Evolutionary conservation across 2,329 filamentous ascomycete species (phyloP), one percentile per base, ranked within the genome.

Genomic region (Neonectria sp.): DNA sequence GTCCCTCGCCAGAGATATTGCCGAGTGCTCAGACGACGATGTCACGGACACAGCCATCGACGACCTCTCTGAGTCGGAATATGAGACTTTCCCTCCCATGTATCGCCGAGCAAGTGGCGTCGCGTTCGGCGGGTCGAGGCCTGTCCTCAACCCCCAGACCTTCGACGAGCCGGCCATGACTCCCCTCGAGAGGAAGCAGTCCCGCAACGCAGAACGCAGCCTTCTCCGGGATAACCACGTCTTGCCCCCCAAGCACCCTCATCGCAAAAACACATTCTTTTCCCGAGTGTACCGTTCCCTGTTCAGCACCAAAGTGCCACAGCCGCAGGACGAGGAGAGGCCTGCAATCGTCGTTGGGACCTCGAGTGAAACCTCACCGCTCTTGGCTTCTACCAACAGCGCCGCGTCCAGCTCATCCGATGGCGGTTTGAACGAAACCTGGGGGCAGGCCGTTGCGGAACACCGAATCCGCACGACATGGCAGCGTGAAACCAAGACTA

Each of bases 401-500:
- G 12, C 74, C 77, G 60, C 81, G 81, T 62, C 63, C 3, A 83
- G 84, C 12, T 82, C 84, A 25, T 82, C 82, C 45, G 84, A 84
- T 63, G 84, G 86, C 5, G 88, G 90, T 52, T 84, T 95, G 57
- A 89, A 92, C 72, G 87, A 90, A 74, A 92, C 93, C 77, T 97
- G 94, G 94, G 92, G 95, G 69, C 92, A 95, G 68, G 95, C 95
- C 0, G 93, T 98, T 12, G 88, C 90, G 1, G 89, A 92, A 0
- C 94, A 95, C 12, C 88, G 90, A 76, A 95, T 98, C 71, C 91
- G 92, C 60, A 98, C 95, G 5, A 97, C 94, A 6, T 98, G 95
- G 95, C 91, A 93, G 80, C 90, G 95, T 69, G 95, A 98, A 84
- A 86, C 92, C 48, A 95, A 95, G 82, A 95, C 95, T 1, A 86